Conservation (phyloP, 208 protist genomes). For the Herpetomonas muscarum region DNA sequence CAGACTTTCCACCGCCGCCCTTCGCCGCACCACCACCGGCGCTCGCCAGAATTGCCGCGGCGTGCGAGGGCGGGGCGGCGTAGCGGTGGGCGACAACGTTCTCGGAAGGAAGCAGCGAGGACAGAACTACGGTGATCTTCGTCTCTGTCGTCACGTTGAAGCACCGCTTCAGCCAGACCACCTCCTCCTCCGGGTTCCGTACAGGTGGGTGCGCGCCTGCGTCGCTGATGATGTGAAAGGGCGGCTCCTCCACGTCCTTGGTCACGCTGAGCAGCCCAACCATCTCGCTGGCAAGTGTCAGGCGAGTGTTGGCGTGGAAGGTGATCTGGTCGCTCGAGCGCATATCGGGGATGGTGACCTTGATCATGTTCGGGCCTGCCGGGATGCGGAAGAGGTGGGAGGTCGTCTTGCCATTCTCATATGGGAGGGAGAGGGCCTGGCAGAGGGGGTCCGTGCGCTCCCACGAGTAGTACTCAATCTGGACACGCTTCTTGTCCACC, state of each 20-base stretch:
- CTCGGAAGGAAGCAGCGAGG: conserved; percentile 41
- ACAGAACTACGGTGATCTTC: conserved; percentile 50
- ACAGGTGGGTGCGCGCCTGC: conserved; percentile 50
- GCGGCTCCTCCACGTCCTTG: conserved; percentile 15
- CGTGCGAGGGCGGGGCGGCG: conserved; percentile 13
- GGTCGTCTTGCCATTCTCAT: conserved; percentile 34
- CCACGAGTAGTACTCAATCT: conserved; percentile 59
- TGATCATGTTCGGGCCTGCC: conserved; percentile 57
- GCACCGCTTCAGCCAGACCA: conserved; percentile 79
- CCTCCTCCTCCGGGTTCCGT: conserved; percentile 31
- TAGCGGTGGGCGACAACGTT: conserved; percentile 43
- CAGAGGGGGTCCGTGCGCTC: conserved; percentile 62
- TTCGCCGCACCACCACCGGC: not conserved
- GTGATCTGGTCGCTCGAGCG: conserved; percentile 29
- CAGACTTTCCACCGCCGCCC: not conserved
- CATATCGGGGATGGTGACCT: conserved; percentile 48
- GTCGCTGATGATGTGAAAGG: conserved; percentile 45
- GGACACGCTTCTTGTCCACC: conserved; percentile 22
- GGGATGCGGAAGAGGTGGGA: conserved; percentile 33
- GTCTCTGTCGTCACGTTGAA: conserved; percentile 56
- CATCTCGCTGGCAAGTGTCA: conserved; percentile 35
- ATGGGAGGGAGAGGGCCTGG: conserved; percentile 25
- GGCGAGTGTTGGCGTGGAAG: conserved; percentile 40
- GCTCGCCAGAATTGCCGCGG: not conserved
- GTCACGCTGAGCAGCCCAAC: conserved; percentile 27